phyloP scores from a whole-genome alignment of 441 rosid species.

The Breynia disticha region DNA sequence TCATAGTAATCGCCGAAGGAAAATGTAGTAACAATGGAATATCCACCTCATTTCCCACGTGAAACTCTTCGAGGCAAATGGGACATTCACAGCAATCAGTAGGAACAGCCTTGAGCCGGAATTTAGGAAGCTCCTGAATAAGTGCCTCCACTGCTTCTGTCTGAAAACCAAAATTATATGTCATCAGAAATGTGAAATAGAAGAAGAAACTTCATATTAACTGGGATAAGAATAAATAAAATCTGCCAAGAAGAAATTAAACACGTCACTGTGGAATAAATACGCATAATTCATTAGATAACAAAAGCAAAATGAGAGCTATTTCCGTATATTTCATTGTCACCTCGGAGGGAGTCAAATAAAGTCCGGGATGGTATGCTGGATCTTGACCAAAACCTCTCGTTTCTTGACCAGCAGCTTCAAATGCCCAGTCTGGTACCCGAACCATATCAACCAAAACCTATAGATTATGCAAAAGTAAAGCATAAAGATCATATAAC shows the following conservation, averaged over 20 bases:
- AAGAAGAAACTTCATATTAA: not conserved
- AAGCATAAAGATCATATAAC: not conserved
- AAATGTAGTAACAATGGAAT: not conserved
- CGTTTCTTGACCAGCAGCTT: slow-evolving; percentile 99
- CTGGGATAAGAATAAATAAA: too few species aligned
- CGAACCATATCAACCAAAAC: slow-evolving; percentile 88
- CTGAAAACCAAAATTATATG: slow-evolving; percentile 23
- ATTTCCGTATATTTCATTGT: not conserved
- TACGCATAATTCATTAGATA: not conserved
- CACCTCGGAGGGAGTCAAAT: slow-evolving; percentile 89
- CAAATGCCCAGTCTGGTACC: slow-evolving; percentile 98
- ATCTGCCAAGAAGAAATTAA: too few species aligned
- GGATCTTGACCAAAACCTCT: slow-evolving; percentile 89
- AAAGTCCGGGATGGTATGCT: slow-evolving; percentile 91
- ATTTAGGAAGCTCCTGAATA: slow-evolving; percentile 97
- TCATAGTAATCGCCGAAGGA: not conserved
- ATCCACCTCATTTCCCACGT: slow-evolving; percentile 75
- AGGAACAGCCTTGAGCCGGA: slow-evolving; percentile 91
- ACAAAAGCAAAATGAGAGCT: not conserved
- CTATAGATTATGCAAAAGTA: slow-evolving; percentile 22
- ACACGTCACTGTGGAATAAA: too few species aligned
- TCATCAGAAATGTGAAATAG: slow-evolving; percentile 8
- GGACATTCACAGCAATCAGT: slow-evolving; percentile 95
- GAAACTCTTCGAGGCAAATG: slow-evolving; percentile 95
- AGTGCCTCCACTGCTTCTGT: slow-evolving; percentile 98